Conservation (phyloP, 352 stramenopile species). For the Pythium apleroticum region DNA sequence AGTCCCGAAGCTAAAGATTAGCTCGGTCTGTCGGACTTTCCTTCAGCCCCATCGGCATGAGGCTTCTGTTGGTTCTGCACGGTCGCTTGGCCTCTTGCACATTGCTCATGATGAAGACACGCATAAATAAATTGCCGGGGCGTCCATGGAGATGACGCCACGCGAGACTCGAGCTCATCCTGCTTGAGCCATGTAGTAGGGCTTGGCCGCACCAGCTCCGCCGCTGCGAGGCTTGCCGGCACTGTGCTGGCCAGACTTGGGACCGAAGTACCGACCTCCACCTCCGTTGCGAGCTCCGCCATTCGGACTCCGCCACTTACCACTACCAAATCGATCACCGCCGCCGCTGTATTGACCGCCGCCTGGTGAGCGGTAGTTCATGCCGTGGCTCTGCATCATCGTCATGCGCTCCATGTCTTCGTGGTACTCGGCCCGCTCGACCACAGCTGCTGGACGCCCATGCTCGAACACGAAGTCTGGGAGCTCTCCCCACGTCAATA, state of each 20-base stretch:
- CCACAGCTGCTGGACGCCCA: slow-evolving; percentile 40
- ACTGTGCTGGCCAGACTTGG: slow-evolving; percentile 13
- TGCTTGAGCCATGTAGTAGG: slow-evolving; percentile 27
- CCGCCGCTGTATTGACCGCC: slow-evolving; percentile 17
- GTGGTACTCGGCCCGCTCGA: slow-evolving; percentile 61
- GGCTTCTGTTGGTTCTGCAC: too few species aligned
- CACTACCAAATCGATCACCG: slow-evolving; percentile 29
- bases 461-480: slow-evolving; percentile 71
- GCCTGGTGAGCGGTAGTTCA: slow-evolving; percentile 18
- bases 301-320: slow-evolving; percentile 49
- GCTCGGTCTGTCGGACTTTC: background rate
- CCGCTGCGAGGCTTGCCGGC: slow-evolving; percentile 9
- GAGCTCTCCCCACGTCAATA: slow-evolving; percentile 64
- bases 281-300: slow-evolving; percentile 17
- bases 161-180: slow-evolving; percentile 10
- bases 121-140: background rate
- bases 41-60: background rate
- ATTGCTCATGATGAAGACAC: slow-evolving; percentile 5
- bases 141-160: background rate
- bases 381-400: slow-evolving; percentile 33
- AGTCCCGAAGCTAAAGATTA: background rate
- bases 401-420: slow-evolving; percentile 58
- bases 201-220: slow-evolving; percentile 14
- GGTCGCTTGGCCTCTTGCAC: background rate
- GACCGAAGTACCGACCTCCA: slow-evolving; percentile 19